Evolutionary conservation across 108 stramenopile species (phyloP), one percentile per base, ranked within the genome.

Genomic region (Nitzschia inconspicua): DNA sequence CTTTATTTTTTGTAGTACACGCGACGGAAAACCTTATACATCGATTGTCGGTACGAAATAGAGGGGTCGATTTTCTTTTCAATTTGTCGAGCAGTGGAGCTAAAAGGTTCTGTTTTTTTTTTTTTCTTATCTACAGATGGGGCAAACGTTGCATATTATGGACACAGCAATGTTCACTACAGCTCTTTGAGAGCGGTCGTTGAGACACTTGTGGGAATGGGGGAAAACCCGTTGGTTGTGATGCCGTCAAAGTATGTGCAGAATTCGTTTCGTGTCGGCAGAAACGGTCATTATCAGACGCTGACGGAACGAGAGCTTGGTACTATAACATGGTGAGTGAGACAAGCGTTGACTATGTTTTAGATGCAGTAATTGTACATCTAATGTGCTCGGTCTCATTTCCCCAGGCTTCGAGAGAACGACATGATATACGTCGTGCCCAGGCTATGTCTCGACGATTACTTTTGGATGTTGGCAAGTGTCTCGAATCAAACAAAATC

Each of bases 401-500:
- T 35, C 4, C 20, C 53, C 0, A 60, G 54, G 16, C 64, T 85
- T 4, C 22, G 28, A 6, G 47, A 68, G 6, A 31, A 39, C 7
- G 70, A 58, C 9, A 72, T 59, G 25, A 16, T 85, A 10, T 85
- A 73, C 52, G 44, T 76, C 34, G 88, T 87, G 2, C 84, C 84
- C 16, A 57, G 73, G 4, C 70, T 71, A 20, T 84, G 70, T 28
- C 54, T 89, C 20, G 91, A 93, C 52, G 91, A 93, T 55, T 89
- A 74, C 49, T 93, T 84, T 59, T 93, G 88, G 91, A 93, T 93
- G 82, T 57, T 89, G 5, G 88, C 86, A 0, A 82, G 80, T 44
- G 70, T 89, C 7, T 80, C 85, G 3, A 81, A 87, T 47, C 88
- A 93, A 47, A 80, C 72, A 7, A 54, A 50, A 8, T 54, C 77